These are phyloP conservation scores for Zangia roseola DNA, from an alignment of 768 basidiomycete genomes.

Conservation along the genomic window DNA sequence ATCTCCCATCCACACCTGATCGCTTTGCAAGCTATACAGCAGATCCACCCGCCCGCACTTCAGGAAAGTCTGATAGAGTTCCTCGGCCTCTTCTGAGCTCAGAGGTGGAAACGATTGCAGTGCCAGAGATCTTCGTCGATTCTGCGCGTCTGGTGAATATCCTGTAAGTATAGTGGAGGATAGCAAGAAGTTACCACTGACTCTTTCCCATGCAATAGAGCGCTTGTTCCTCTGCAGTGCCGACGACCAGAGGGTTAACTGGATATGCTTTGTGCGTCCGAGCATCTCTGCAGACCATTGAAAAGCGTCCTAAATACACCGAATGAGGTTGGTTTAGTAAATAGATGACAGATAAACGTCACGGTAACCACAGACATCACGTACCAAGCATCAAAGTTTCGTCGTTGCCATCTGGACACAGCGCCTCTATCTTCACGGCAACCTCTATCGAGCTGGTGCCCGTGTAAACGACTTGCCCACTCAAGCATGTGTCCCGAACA, in stretches of 20 bases:
- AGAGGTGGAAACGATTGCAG: conserved; percentile 69
- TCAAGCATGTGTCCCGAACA: conserved; percentile 65
- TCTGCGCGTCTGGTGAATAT: conserved; percentile 52
- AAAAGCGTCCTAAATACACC: conserved; percentile 67
- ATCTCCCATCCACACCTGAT: conserved; percentile 73
- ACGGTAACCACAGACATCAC: no score
- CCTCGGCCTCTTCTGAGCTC: conserved; percentile 61
- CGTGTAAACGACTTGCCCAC: conserved; percentile 79
- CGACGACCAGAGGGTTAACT: conserved; percentile 61
- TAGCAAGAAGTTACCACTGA: conserved; percentile 27
- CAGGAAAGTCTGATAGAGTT: conserved; percentile 69
- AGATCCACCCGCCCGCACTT: conserved; percentile 47
- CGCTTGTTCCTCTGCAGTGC: conserved; percentile 59
- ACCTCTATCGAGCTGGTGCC: conserved; percentile 81
- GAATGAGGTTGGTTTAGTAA: background rate
- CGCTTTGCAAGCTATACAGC: conserved; percentile 24
- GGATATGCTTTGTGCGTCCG: conserved; percentile 58
- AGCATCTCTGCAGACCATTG: conserved; percentile 83
- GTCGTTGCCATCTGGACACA: conserved; percentile 45
- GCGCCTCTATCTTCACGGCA: conserved; percentile 79
- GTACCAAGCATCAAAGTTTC: conserved; percentile 62
- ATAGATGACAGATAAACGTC: no score
- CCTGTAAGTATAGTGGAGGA: background rate
- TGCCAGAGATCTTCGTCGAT: conserved; percentile 50
- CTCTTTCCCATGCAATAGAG: conserved; percentile 69